Evolutionary conservation across 2,329 filamentous ascomycete genomes (phyloP), one percentile per base, ranked within the genome.

Genomic region (Penicillium sp.): DNA sequence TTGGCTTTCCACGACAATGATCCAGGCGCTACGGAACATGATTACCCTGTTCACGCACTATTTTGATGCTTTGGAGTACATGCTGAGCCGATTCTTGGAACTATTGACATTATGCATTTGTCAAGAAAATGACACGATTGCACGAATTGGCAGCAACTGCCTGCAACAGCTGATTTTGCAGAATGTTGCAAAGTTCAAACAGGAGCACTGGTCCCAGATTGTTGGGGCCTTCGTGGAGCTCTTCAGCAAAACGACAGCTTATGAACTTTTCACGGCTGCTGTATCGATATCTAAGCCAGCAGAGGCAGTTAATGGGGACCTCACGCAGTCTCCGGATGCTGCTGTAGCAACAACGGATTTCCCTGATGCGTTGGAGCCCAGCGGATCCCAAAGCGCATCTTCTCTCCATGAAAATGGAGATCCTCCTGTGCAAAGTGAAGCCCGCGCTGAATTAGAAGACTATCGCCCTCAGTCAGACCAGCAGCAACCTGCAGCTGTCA

Each of bases 1-100:
- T 2, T 99, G 94, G 94, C 82, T 99, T 25, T 97, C 94, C 0
- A 99, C 94, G 0, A 99, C 94, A 9, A 97, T 99, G 91, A 99
- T 99, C 41, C 94, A 99, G 74, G 94, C 94, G 2, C 80, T 99
- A 55, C 88, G 94, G 58, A 97, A 97, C 77, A 96, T 99, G 90
- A 97, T 99, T 68, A 93, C 91, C 0, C 84, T 99, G 25, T 99
- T 99, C 75, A 99, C 95, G 0, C 95, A 99, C 76, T 99, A 97
- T 76, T 99, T 99, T 64, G 91, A 95, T 58, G 88, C 92, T 0
- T 80, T 99, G 10, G 92, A 97, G 77, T 96, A 96, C 72, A 99
- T 99, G 94, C 84, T 99, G 19, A 92, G 97, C 74, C 85, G 94
- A n/a, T 97, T 99, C 74, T 78, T 99, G 38, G 93, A 97, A 74